Evolutionary conservation across 2,329 filamentous ascomycete species (phyloP), one percentile per base, ranked within the genome.

Genomic region (Alternaria burnsii): DNA sequence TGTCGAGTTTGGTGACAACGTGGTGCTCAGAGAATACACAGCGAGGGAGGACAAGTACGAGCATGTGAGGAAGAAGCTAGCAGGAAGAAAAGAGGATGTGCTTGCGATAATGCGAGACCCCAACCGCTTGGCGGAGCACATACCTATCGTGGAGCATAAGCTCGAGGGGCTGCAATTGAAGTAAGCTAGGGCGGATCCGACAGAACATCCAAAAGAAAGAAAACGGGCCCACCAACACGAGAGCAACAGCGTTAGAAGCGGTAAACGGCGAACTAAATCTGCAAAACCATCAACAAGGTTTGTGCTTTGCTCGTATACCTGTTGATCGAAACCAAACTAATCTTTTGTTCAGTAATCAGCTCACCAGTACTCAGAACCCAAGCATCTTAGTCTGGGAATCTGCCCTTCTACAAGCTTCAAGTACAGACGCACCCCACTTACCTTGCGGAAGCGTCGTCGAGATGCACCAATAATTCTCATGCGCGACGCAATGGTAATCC

Each of bases 1-100:
- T 77, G 87, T 97, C 57, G 95, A 99, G 76, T 97, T 98, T 76
- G 87, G 84, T 42, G 88, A 85, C 18, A 87, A 90, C 52, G 87
- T 91, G 73, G 90, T 98, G 30, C 89, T 97, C 30, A 85, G 94
- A 64, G 94, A 99, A 80, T 97, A 97, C 74, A 92, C 92, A 20
- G 89, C 90, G n/a, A 90, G 91, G 76, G 94, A 99, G 82, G 90
- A 90, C 52, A 85, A 82, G 54, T 97, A 96, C 76, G 89, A 90
- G 28, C 87, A 88, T 34, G 88, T 97, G 11, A 90, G 90, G 76
- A 71, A 84, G 81, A 81, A 78, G 68, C 77, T 88, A 36, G 83
- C 84, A 42, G 82, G 83, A 36, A 82, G 81, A 55, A 87, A 90
- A 4, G 75, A 94, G 71, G 92, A 94, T 73, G 85, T 93, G 22